Base-by-base conservation (phyloP, 352 stramenopile species). In the Phytophthora pinifolia region DNA sequence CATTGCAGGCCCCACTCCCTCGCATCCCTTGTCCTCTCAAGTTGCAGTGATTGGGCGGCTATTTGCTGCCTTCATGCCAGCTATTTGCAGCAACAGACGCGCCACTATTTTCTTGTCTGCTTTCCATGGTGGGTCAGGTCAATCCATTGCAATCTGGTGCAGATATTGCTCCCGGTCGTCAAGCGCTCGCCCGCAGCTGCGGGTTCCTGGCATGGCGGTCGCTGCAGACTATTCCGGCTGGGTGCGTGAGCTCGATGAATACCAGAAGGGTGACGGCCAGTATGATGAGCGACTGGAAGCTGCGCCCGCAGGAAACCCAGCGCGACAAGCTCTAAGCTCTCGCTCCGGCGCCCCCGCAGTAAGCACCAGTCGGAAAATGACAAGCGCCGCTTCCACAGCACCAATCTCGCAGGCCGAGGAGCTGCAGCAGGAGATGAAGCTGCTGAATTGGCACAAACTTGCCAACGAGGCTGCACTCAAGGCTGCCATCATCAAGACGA, bases 401-500 rank as follows among this genome's bases (percentile, higher is more conserved):
- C 36, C 56, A 18, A 54, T 63, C 12, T 81, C 71, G 12, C 77
- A 93, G 50, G 53, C 96, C 1, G 76, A 97, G n/a, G 86, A 96
- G 39, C 61, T 90, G 9, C 74, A 92, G 59, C 79, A 92, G 61
- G 92, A 98, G 62, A 93, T 98, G 75, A 97, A 98, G 72, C 68
- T 98, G 36, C 78, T 98, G 39, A 90, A 96, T 44, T 98, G 92
- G 92, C 92, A 98, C 73, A 98, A 98, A 56, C 83, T 98, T 17
- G 89, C 89, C 9, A 98, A 98, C 47, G 87, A 98, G 61, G 87
- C 91, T 2, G 91, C 91, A 13, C 73, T 98, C 18, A 97, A 98
- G 57, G 90, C 88, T 12, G 83, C 84, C 12, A 81, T 95, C 57
- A 93, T 95, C 71, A 94, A 93, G 55, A 94, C 76, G 6, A 95